Evolutionary conservation across 805 yeast genomes (phyloP), one percentile per base, ranked within the genome.

Genomic region (Suhomyces canberraensis): DNA sequence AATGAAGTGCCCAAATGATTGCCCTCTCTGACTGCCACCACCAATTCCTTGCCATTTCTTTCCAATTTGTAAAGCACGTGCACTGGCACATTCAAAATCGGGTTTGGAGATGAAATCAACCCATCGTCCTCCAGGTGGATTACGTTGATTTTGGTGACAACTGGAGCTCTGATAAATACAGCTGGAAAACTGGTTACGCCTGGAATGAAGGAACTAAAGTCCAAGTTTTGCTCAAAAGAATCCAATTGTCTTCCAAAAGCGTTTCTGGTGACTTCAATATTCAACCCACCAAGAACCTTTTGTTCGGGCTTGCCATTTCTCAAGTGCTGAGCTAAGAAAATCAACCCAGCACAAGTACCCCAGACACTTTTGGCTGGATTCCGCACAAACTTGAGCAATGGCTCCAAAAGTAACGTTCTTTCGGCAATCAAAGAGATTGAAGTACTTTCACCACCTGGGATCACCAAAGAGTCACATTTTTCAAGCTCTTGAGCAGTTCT

Each of bases 341-440:
- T 84, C 47, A 85, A 62, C 2, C 95, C 95, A 3, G 95, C 95
- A 58, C 95, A 85, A 1, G 95, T 85, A 0, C 95, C 95, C 95
- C 95, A 85, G 9, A 78, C 73, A 1, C 85, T 79, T 42, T 73
- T 75, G 9, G 41, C 33, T 15, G 62, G 60, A 6, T 71, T 61
- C 32, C 71, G 66, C 16, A 79, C 76, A 54, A 74, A 78, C 9
- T 63, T 52, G 27, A 68, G 58, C 37, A 84, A 60, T 2, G 84
- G 82, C 17, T 69, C 67, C 14, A 80, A 60, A 48, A 84, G 52
- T 1, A 76, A 74, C 0, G 79, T 73, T 37, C 88, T 61, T 52
- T 82, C 83, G 1, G 91, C 83, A 24, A 84, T 76, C 19, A 81
- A 61, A 0, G 90, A 79, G 45, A 85, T 84, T 3, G 86, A 54